Conservation (phyloP, 495 filamentous ascomycete species). For the Bathelium albidoporum region DNA sequence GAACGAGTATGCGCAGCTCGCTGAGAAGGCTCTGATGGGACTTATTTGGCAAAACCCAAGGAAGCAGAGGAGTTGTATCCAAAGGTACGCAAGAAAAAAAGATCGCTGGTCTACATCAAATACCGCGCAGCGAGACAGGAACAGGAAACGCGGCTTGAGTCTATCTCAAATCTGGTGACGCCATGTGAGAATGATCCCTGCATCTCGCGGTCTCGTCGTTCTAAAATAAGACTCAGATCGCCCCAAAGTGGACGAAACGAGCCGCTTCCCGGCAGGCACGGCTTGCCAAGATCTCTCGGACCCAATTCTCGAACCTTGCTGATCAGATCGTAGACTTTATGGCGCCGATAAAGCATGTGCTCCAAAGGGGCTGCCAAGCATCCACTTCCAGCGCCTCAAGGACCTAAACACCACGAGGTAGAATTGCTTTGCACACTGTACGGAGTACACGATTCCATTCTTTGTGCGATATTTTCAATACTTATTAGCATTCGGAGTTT, state of each 20-base stretch:
- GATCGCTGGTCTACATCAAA: not conserved
- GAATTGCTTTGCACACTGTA: no score
- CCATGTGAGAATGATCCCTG: not conserved
- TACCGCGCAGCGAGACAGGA: not conserved
- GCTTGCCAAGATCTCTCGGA: not conserved
- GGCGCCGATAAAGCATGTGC: not conserved
- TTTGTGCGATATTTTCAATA: no score
- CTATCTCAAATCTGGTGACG: not conserved
- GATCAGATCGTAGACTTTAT: not conserved
- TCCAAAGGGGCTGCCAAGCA: no score
- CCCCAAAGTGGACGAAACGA: not conserved
- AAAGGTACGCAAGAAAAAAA: not conserved
- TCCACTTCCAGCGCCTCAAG: not conserved
- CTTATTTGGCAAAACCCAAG: not conserved
- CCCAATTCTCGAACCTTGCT: not conserved
- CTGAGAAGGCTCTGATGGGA: not conserved
- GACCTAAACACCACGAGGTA: no score
- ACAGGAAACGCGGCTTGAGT: not conserved
- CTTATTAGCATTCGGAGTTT: no score
- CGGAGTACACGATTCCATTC: no score
- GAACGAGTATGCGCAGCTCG: not conserved
- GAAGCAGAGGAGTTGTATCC: not conserved
- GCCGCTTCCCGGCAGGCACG: not conserved
- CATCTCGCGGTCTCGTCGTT: not conserved
- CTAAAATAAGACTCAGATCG: not conserved